These are phyloP conservation scores for Saturnispora quitensis DNA, from an alignment of 805 yeast genomes.

Conservation along the genomic window DNA sequence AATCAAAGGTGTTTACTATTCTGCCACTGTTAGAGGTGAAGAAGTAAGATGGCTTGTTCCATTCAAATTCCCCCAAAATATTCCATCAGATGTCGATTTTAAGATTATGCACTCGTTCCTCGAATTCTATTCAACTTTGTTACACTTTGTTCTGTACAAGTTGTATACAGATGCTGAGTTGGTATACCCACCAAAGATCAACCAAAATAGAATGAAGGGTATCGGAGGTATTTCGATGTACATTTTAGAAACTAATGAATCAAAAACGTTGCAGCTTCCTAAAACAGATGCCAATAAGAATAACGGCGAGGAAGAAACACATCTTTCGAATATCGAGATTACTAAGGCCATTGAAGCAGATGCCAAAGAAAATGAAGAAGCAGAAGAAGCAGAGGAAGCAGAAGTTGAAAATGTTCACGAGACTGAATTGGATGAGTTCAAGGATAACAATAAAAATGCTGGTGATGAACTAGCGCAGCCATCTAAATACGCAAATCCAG, in stretches of 20 bases:
- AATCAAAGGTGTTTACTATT: slow-evolving; percentile 94
- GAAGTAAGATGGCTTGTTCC: slow-evolving; percentile 95
- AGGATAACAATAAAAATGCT: slow-evolving; percentile 47
- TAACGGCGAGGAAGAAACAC: slow-evolving; percentile 27
- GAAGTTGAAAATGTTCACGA: slow-evolving; percentile 34
- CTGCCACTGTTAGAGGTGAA: slow-evolving; percentile 84
- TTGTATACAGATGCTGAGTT: slow-evolving; percentile 79
- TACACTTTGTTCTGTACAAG: slow-evolving; percentile 80
- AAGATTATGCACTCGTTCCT: slow-evolving; percentile 93
- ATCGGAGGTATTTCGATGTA: slow-evolving; percentile 85
- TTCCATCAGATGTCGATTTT: slow-evolving; percentile 91
- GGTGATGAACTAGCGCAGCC: slow-evolving; percentile 77
- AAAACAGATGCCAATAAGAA: slow-evolving; percentile 11
- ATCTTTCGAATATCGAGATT: slow-evolving; percentile 34
- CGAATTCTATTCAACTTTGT: slow-evolving; percentile 87
- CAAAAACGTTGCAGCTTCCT: slow-evolving; percentile 31
- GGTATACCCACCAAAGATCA: slow-evolving; percentile 85
- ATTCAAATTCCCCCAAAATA: slow-evolving; percentile 91
- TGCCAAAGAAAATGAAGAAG: slow-evolving; percentile 28
- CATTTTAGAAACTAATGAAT: slow-evolving; percentile 51
- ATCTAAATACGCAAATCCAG: slow-evolving; percentile 43
- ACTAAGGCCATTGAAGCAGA: slow-evolving; percentile 49
- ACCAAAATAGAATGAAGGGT: slow-evolving; percentile 63
- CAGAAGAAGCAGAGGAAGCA: slow-evolving; percentile 25
- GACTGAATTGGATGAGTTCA: slow-evolving; percentile 61